A percentile compares a stretch with the other conserved stretches of the same genome.
Conservation (phyloP, 495 filamentous ascomycete genomes). For the Pyrenopolyporus hunteri region DNA sequence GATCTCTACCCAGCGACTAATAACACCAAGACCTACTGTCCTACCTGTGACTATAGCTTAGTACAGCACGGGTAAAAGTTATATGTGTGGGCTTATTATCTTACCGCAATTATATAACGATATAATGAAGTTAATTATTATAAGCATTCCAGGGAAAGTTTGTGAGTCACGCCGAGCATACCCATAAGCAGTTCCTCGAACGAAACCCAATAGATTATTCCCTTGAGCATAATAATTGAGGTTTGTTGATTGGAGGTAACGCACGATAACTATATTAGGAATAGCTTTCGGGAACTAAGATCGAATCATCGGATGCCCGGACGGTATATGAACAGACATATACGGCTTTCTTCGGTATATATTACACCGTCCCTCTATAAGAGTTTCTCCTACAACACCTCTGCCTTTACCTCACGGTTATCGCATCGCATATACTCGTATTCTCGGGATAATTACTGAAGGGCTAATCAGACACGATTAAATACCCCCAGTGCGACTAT, state of each 20-base stretch:
- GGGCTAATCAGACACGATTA: too few relatives aligned
- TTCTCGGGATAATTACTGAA: neutral
- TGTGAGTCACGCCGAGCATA: too few relatives aligned
- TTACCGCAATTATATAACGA: too few relatives aligned
- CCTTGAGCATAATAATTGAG: too few relatives aligned
- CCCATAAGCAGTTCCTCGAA: too few relatives aligned
- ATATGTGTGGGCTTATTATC: too few relatives aligned
- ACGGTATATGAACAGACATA: neutral
- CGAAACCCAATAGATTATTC: too few relatives aligned
- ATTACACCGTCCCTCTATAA: neutral
- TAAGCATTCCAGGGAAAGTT: too few relatives aligned
- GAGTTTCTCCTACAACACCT: neutral
- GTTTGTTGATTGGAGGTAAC: neutral
- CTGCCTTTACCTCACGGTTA: neutral
- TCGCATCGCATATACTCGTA: neutral
- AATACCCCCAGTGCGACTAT: neutral
- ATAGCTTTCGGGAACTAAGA: neutral
- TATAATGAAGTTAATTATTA: too few relatives aligned
- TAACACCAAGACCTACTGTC: constrained; percentile 45
- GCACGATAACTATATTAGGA: neutral
- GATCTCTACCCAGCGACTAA: constrained; percentile 61
- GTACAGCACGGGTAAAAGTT: neutral
- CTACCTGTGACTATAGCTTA: constrained; percentile 33
- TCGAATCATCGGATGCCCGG: neutral
- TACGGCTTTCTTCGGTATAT: neutral